Conservation (phyloP, 495 filamentous ascomycete genomes). For the Aspergillus biplanus region DNA sequence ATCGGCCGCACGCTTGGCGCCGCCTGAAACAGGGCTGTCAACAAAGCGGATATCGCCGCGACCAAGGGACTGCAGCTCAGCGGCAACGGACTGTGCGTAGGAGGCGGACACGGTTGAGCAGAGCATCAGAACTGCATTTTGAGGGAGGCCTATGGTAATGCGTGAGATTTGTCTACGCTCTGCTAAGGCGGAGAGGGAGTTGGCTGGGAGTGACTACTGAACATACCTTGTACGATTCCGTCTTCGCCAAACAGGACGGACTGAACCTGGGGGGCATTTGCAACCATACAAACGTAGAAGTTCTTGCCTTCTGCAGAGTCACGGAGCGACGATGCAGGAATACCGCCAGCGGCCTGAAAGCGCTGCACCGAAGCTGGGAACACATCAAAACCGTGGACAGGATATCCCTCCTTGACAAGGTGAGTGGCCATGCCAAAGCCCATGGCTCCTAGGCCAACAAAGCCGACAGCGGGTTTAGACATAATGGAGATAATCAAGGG, state of each 20-base stretch:
- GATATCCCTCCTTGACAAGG: conserved; percentile 68
- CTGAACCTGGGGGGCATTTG: conserved; percentile 70
- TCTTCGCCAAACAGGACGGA: conserved; percentile 65
- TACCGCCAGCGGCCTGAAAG: conserved; percentile 69
- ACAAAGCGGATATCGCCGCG: conserved; percentile 69
- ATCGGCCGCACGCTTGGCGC: conserved; percentile 70
- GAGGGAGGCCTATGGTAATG: conserved; percentile 46
- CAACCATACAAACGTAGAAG: conserved; percentile 79
- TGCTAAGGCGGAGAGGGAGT: neutral
- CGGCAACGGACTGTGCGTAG: conserved; percentile 63
- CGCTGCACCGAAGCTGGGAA: conserved; percentile 71
- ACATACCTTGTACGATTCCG: conserved; percentile 53
- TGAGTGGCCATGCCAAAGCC: conserved; percentile 85
- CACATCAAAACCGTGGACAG: conserved; percentile 77
- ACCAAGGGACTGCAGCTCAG: conserved; percentile 54
- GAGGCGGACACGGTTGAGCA: conserved; percentile 75
- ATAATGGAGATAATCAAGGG: conserved; percentile 16
- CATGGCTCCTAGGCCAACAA: conserved; percentile 88
- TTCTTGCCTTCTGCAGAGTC: conserved; percentile 64
- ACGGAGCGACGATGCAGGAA: conserved; percentile 60
- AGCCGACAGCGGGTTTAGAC: conserved; percentile 63
- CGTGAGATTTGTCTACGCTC: neutral
- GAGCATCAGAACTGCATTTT: conserved; percentile 65
- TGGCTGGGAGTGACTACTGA: neutral
- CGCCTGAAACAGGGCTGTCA: conserved; percentile 78